phyloP scores from a whole-genome alignment of 257 asterid species.

The Paraleonurus japonicus region DNA sequence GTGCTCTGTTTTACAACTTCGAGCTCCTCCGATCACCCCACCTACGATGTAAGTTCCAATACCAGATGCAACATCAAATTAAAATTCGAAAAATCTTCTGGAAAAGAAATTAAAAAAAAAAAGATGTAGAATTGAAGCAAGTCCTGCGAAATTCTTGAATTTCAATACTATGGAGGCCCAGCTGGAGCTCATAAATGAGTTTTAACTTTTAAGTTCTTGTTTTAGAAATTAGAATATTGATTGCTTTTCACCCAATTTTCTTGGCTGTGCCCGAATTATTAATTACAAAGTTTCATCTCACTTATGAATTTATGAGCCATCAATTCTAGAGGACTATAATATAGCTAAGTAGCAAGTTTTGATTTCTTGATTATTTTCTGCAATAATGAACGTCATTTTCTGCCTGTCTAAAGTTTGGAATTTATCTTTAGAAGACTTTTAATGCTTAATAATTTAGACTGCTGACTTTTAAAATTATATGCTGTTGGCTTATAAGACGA shows the following conservation, averaged over 20 bases:
- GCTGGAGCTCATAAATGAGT: slow-evolving; percentile 15
- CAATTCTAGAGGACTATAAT: background rate
- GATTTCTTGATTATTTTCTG: slow-evolving; percentile 2
- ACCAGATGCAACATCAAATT: background rate
- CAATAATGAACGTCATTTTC: background rate
- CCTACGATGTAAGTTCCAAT: slow-evolving; percentile 63
- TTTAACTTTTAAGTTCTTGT: background rate
- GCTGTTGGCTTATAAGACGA: background rate
- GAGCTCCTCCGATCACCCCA: slow-evolving; percentile 68
- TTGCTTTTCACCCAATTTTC: background rate
- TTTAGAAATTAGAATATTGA: slow-evolving; percentile 5
- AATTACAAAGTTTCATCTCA: background rate
- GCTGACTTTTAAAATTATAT: background rate
- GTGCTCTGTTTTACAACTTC: slow-evolving; percentile 79
- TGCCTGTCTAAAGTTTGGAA: background rate
- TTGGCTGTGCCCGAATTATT: slow-evolving; percentile 5
- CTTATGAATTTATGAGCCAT: background rate
- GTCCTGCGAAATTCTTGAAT: background rate
- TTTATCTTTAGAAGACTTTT: background rate
- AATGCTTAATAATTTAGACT: background rate
- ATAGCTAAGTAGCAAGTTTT: background rate
- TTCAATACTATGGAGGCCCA: slow-evolving; percentile 2
- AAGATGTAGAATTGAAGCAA: no score
- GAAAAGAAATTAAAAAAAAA: background rate
- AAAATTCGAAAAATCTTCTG: background rate